A percentile compares a stretch with the other conserved stretches of the same genome.
Evolutionary conservation across 2,329 filamentous ascomycete species (phyloP).

Genomic region (Lachnellula subtilissima): DNA sequence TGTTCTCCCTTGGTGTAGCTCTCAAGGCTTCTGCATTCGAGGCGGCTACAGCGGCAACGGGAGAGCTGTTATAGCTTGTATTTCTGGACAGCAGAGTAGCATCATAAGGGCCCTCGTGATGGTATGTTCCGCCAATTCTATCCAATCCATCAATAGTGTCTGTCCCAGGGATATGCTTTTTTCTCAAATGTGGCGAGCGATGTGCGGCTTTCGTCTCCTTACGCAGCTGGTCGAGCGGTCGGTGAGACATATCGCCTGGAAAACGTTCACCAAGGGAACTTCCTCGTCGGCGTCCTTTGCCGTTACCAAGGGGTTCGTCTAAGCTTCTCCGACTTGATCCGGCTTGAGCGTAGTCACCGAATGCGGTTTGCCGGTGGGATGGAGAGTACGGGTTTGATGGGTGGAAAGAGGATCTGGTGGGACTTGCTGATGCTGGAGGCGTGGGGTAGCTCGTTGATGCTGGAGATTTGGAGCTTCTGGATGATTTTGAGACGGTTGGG

Average conservation of each 20-base stretch:
- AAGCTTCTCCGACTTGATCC: constrained; percentile 14
- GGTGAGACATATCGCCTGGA: constrained; percentile 59
- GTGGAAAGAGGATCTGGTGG: constrained; percentile 43
- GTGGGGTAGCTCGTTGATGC: constrained; percentile 36
- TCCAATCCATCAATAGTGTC: constrained; percentile 83
- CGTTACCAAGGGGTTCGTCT: constrained; percentile 29
- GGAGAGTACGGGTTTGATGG: constrained; percentile 39
- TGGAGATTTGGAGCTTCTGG: constrained; percentile 11
- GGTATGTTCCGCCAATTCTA: constrained; percentile 61
- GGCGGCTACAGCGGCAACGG: constrained; percentile 69
- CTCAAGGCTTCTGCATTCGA: constrained; percentile 72
- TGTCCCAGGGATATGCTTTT: constrained; percentile 59
- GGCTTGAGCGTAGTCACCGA: constrained; percentile 28
- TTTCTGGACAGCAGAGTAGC: constrained; percentile 74
- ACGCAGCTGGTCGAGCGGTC: constrained; percentile 63
- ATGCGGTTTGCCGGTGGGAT: constrained; percentile 23
- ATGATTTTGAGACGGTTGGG: constrained; percentile 21
- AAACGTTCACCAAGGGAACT: constrained; percentile 55
- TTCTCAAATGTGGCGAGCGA: constrained; percentile 60
- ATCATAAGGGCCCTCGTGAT: constrained; percentile 89
- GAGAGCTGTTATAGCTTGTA: constrained; percentile 54
- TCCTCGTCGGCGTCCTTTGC: constrained; percentile 32
- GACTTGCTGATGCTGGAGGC: constrained; percentile 51
- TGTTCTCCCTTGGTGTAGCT: constrained; percentile 75
- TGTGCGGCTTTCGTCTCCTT: constrained; percentile 61